These are phyloP conservation scores for Porodaedalea pini DNA, from an alignment of 1,284 basidiomycete genomes.

Conservation along the genomic window DNA sequence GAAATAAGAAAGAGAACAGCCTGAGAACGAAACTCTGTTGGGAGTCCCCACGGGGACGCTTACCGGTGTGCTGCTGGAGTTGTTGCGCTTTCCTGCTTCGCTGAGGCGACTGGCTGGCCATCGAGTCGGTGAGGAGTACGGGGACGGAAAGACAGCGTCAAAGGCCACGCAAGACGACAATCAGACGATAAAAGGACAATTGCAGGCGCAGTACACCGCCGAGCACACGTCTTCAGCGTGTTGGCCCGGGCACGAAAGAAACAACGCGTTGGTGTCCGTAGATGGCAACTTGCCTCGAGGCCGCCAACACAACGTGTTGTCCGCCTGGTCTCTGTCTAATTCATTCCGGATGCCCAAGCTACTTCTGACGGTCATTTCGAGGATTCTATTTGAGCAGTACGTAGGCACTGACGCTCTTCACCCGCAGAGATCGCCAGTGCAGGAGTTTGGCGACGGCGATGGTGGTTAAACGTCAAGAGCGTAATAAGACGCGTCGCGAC, in stretches of 20 bases:
- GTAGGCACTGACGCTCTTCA: not conserved
- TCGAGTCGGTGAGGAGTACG: conserved; percentile 25
- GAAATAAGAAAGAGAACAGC: not conserved
- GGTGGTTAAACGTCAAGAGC: not conserved
- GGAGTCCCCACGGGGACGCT: not conserved
- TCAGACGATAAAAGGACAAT: conserved; percentile 11
- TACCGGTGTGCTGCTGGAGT: conserved; percentile 1
- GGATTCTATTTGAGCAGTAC: no score
- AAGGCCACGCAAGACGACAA: conserved; percentile 13
- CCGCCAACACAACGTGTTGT: conserved; percentile 15
- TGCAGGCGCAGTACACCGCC: no score
- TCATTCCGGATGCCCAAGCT: conserved; percentile 8
- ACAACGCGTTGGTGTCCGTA: not conserved
- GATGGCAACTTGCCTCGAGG: conserved; percentile 17
- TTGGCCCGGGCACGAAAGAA: not conserved
- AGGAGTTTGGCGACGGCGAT: conserved; percentile 1
- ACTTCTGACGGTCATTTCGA: not conserved
- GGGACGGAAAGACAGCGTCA: not conserved
- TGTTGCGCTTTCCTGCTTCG: conserved; percentile 42
- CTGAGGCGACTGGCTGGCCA: conserved; percentile 63
- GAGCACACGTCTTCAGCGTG: conserved; percentile 18
- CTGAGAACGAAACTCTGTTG: not conserved
- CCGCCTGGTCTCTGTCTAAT: conserved; percentile 5
- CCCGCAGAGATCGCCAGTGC: not conserved
- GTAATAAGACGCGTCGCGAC: conserved; percentile 1